Percentiles rank a stretch among this genome's conserved stretches.
Conservation (phyloP, 1,139 yeast species). For the Torulaspora globosa region DNA sequence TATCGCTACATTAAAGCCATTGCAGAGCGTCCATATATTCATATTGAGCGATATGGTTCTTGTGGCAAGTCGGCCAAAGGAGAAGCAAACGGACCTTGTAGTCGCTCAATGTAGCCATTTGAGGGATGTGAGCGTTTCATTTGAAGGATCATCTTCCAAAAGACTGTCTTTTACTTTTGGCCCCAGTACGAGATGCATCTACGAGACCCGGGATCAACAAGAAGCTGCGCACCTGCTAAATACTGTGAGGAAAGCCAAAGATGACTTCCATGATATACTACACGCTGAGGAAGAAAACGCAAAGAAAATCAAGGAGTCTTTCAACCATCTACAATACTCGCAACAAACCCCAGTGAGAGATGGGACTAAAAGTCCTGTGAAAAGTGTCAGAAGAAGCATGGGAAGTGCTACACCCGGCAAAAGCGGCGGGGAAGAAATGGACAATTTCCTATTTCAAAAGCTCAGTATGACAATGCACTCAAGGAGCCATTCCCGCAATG, state of each 20-base stretch:
- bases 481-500: conserved; percentile 23
- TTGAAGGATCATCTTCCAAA: conserved; percentile 27
- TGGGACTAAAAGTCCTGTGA: conserved; percentile 29
- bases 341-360: conserved; percentile 34
- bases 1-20: conserved; percentile 79
- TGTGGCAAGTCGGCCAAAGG: conserved; percentile 62
- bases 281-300: conserved; percentile 44
- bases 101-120: conserved; percentile 83
- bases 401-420: conserved; percentile 23
- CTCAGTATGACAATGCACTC: conserved; percentile 34
- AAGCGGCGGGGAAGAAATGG: conserved; percentile 20
- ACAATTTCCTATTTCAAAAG: conserved; percentile 26
- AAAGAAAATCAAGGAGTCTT: conserved; percentile 46
- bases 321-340: conserved; percentile 41
- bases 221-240: conserved; percentile 56
- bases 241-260: conserved; percentile 61
- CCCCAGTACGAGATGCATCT: conserved; percentile 22
- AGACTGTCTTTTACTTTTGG: conserved; percentile 33
- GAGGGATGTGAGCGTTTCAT: conserved; percentile 50
- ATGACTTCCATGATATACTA: conserved; percentile 48
- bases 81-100: conserved; percentile 44
- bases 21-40: conserved; percentile 72
- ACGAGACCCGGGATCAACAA: conserved; percentile 57
- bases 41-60: conserved; percentile 73
- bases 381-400: conserved; percentile 28